Conservation (phyloP, 768 basidiomycete species). For the Plicaturopsis crispa region DNA sequence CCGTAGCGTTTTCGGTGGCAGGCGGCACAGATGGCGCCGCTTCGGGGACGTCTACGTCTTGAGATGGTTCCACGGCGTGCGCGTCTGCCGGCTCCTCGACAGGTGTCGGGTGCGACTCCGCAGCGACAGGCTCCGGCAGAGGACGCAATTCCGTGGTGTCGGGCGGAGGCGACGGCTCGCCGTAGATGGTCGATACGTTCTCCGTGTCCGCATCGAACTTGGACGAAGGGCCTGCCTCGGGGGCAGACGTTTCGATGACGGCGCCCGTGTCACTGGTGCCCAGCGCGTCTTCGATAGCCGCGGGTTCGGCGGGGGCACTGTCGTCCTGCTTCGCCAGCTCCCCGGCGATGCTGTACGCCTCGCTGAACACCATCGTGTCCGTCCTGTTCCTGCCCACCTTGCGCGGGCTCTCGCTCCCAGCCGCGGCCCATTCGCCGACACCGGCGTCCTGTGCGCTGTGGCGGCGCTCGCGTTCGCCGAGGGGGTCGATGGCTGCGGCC, state of each 20-base stretch:
- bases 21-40: background rate
- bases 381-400: slow-evolving; percentile 50
- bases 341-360: slow-evolving; percentile 28
- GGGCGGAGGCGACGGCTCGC: no score
- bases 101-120: slow-evolving; percentile 2
- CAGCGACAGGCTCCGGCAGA: slow-evolving; percentile 4
- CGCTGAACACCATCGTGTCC: slow-evolving; percentile 69
- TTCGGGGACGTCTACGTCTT: background rate
- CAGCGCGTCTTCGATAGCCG: no score
- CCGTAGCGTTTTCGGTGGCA: background rate
- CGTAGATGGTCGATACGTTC: no score
- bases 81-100: slow-evolving; percentile 6
- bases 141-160: no score
- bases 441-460: slow-evolving; percentile 6
- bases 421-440: background rate
- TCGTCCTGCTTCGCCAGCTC: slow-evolving; percentile 29
- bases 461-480: slow-evolving; percentile 6
- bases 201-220: no score
- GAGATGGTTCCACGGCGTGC: background rate
- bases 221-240: no score
- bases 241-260: no score
- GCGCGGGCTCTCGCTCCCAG: slow-evolving; percentile 30
- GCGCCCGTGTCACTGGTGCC: no score
- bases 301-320: no score
- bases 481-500: slow-evolving; percentile 30